Evolutionary conservation across 352 stramenopile genomes (phyloP).

Genomic region (Globisporangium spinosum): DNA sequence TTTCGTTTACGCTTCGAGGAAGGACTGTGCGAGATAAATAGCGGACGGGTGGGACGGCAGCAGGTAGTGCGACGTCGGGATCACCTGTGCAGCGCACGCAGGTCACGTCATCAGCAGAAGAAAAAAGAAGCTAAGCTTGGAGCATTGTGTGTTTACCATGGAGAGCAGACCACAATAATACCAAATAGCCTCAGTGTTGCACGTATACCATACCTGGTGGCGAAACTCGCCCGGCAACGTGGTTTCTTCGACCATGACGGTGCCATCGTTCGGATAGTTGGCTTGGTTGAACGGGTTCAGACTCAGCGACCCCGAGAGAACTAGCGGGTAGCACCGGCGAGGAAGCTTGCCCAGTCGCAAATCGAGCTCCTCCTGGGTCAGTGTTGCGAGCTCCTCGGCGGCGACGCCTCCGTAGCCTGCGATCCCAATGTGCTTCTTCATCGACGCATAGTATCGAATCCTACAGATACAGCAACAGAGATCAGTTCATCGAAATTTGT

Average conservation of each 20-base stretch:
- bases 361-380: slow-evolving; percentile 40
- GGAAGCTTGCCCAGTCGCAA: slow-evolving; percentile 62
- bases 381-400: slow-evolving; percentile 48
- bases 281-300: slow-evolving; percentile 75
- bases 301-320: slow-evolving; percentile 60
- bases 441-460: slow-evolving; percentile 54
- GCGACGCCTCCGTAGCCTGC: slow-evolving; percentile 57
- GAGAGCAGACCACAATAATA: neutral
- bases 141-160: neutral
- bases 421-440: slow-evolving; percentile 52
- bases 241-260: slow-evolving; percentile 66
- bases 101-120: neutral
- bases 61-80: slow-evolving; percentile 51
- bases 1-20: slow-evolving; percentile 39
- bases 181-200: neutral
- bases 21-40: slow-evolving; percentile 42
- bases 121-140: neutral
- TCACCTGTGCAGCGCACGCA: slow-evolving; percentile 26
- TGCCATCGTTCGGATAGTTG: slow-evolving; percentile 68
- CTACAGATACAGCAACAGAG: slow-evolving; percentile 19
- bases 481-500: neutral
- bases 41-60: slow-evolving; percentile 50
- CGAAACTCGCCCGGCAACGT: slow-evolving; percentile 61
- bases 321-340: slow-evolving; percentile 49
- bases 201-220: slow-evolving; percentile 35